These are phyloP conservation scores for Cyphellophora europaea DNA, from an alignment of 2,329 filamentous ascomycete genomes.

Conservation along the genomic window DNA sequence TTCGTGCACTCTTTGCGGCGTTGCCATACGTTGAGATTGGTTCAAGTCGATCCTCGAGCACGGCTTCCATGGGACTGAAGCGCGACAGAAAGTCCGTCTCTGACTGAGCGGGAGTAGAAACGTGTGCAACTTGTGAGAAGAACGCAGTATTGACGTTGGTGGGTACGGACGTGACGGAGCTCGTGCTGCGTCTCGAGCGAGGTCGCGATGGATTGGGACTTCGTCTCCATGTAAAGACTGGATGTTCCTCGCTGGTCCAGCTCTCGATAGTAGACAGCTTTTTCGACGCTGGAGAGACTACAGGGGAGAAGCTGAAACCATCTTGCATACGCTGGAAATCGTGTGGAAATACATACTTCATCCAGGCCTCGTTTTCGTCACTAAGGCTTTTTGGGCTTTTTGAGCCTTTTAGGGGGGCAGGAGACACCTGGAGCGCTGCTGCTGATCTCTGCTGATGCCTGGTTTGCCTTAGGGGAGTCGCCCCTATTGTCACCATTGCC, in stretches of 20 bases:
- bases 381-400: background rate
- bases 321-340: slow-evolving; percentile 5
- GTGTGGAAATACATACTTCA: slow-evolving; percentile 8
- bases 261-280: background rate
- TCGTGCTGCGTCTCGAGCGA: no score
- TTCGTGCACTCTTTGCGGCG: slow-evolving; percentile 4
- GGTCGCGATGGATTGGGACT: background rate
- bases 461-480: no score
- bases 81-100: slow-evolving; percentile 14
- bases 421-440: no score
- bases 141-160: background rate
- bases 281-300: background rate
- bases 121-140: background rate
- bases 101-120: background rate
- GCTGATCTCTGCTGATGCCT: no score
- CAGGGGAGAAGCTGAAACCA: slow-evolving; percentile 2
- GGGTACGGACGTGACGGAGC: background rate
- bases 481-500: no score
- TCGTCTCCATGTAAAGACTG: no score
- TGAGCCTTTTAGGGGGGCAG: no score
- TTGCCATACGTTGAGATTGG: slow-evolving; percentile 12
- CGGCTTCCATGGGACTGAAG: slow-evolving; percentile 14
- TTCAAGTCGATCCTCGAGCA: slow-evolving; percentile 10
- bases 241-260: background rate
- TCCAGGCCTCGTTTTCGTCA: slow-evolving; percentile 8